Evolutionary conservation across 2,329 filamentous ascomycete genomes (phyloP).

Genomic region (Ophiostoma triangulosporum): DNA sequence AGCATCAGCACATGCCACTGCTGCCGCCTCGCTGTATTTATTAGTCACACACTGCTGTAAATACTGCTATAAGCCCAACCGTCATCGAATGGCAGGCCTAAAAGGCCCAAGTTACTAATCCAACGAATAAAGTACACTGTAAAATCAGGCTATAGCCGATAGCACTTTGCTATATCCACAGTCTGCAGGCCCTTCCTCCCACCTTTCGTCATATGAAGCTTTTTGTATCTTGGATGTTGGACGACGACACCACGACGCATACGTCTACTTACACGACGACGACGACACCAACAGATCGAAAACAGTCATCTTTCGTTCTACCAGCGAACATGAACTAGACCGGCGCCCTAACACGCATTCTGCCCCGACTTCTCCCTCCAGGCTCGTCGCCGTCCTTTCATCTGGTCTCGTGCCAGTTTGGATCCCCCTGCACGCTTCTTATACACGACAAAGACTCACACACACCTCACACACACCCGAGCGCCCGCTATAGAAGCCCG

Average conservation of each 20-base stretch:
- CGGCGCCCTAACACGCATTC: neutral
- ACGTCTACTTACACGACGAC: neutral
- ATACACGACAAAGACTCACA: no score
- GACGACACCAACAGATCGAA: neutral
- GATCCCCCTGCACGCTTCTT: no score
- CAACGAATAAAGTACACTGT: no score
- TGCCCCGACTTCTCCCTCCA: neutral
- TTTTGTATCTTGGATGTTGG: neutral
- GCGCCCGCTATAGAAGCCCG: no score
- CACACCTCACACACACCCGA: no score
- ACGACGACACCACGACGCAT: neutral
- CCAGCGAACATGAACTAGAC: neutral
- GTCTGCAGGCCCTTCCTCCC: neutral
- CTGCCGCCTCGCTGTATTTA: no score
- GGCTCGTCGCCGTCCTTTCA: neutral
- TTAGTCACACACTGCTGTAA: no score
- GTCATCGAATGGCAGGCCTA: no score
- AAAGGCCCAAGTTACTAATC: no score
- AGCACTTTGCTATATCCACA: slow-evolving; percentile 1
- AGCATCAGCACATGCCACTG: no score
- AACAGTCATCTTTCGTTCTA: neutral
- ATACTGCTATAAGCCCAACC: no score
- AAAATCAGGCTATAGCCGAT: slow-evolving; percentile 1
- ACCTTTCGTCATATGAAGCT: slow-evolving; percentile 1
- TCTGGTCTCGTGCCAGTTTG: neutral